Base-by-base conservation (phyloP, 441 rosid species). In the Theobroma grandiflorum region DNA sequence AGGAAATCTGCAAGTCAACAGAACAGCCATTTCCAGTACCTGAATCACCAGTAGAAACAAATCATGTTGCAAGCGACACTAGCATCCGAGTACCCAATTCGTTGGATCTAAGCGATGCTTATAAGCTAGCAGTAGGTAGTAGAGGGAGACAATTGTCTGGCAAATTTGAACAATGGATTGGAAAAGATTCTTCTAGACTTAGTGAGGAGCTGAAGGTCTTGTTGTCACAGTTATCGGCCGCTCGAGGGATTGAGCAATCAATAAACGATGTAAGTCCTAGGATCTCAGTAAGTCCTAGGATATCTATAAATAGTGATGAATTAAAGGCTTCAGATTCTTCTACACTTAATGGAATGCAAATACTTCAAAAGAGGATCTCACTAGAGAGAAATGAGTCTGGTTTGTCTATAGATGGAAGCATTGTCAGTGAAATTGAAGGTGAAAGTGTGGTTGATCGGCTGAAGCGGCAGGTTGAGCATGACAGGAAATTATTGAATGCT, bases 371-470 rank as follows among this genome's bases (percentile, higher is more conserved):
- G 85, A 90, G 87, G 86, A 82, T 89, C 82, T 82, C 94, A 11
- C 98, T 93, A 0, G 99, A 95, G 75, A 89, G 98, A 77, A 91
- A 93, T 52, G 99, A 96, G 85, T 95, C 98, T 67, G 89, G 87
- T 77, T 80, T 91, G 76, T 96, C 99, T 3, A 67, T 92, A 47
- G 99, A 96, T 79, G 98, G 94, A 79, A 92, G 92, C 82, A 72
- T 84, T 16, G 93, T 96, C 74, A 81, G 91, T 9, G 99, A 94
- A 86, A 91, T 95, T 57, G 99, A 97, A 74, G 98, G 99, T 53
- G 98, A 96, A 87, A 89, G 86, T 66, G 77, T 85, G 73, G 82
- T 83, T 67, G 99, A 93, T 82, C 86, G 98, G 73, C 83, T 96
- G 71, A 93, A 89, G 85, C 87, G 97, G 77, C 98, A 93, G 84